These are phyloP conservation scores for Epicoccum sorghinum DNA, from an alignment of 2,329 filamentous ascomycete genomes.

Conservation along the genomic window DNA sequence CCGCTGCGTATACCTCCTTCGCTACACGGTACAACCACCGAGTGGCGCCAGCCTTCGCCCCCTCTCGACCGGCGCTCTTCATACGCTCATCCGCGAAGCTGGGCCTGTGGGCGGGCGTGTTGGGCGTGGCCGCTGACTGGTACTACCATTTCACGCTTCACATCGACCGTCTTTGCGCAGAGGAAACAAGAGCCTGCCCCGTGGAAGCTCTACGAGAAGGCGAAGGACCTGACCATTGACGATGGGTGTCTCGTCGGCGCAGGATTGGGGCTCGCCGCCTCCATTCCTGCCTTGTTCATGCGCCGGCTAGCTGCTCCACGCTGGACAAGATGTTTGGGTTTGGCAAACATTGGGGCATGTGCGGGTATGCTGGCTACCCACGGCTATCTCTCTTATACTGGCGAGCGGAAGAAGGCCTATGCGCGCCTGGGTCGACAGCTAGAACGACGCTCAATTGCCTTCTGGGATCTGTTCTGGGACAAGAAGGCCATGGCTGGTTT, in stretches of 20 bases:
- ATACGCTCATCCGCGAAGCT: constrained; percentile 31
- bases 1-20: constrained; percentile 33
- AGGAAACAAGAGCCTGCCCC: constrained; percentile 15
- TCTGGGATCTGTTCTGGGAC: constrained; percentile 35
- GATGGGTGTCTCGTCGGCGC: constrained; percentile 36
- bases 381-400: constrained; percentile 36
- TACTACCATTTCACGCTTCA: constrained; percentile 33
- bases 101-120: constrained; percentile 26
- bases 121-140: constrained; percentile 31
- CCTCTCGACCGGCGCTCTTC: constrained; percentile 28
- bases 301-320: constrained; percentile 27
- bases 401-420: constrained; percentile 34
- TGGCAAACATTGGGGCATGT: constrained; percentile 34
- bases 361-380: constrained; percentile 29
- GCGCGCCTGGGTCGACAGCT: constrained; percentile 20
- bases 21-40: constrained; percentile 24
- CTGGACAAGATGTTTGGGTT: constrained; percentile 32
- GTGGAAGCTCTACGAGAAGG: constrained; percentile 34
- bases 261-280: constrained; percentile 28
- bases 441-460: constrained; percentile 29
- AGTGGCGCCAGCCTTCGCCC: constrained; percentile 11
- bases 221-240: constrained; percentile 32
- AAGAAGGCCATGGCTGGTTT: constrained; percentile 33
- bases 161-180: constrained; percentile 19
- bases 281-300: constrained; percentile 29